phyloP scores from a whole-genome alignment of 2,329 filamentous ascomycete species.

The Fusarium abutilonis region DNA sequence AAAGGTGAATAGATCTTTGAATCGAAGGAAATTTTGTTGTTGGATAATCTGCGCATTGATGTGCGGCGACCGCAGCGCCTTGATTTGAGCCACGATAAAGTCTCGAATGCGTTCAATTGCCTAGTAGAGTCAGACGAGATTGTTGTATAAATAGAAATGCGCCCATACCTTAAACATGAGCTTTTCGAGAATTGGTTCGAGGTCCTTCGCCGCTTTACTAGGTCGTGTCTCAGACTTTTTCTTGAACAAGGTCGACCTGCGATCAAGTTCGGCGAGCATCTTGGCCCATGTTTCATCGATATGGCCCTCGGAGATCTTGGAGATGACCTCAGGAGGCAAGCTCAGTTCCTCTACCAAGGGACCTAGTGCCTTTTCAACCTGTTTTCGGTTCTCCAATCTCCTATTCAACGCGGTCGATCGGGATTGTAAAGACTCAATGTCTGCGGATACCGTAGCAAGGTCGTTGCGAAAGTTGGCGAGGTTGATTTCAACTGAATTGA shows the following conservation, averaged over 20 bases:
- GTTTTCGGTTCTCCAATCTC: slow-evolving; percentile 86
- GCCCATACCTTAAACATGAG: slow-evolving; percentile 77
- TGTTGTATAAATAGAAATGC: background rate
- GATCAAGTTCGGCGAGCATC: slow-evolving; percentile 84
- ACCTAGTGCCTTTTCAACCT: slow-evolving; percentile 86
- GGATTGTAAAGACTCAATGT: slow-evolving; percentile 92
- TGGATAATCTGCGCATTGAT: slow-evolving; percentile 98
- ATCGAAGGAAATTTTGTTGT: slow-evolving; percentile 87
- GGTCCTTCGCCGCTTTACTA: slow-evolving; percentile 82
- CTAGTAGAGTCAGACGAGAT: slow-evolving; percentile 50
- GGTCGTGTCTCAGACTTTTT: slow-evolving; percentile 69
- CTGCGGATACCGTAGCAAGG: slow-evolving; percentile 88
- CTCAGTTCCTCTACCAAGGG: slow-evolving; percentile 93
- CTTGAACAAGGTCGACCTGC: slow-evolving; percentile 76
- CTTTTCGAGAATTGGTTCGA: slow-evolving; percentile 85
- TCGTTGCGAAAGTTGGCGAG: slow-evolving; percentile 93
- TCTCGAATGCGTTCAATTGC: slow-evolving; percentile 95
- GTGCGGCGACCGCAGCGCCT: slow-evolving; percentile 89
- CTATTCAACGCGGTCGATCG: slow-evolving; percentile 85
- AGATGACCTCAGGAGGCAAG: slow-evolving; percentile 83
- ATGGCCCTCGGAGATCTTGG: slow-evolving; percentile 84
- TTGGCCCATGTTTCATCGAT: slow-evolving; percentile 92
- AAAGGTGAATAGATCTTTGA: slow-evolving; percentile 89
- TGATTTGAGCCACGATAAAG: slow-evolving; percentile 93
- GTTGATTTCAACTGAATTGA: slow-evolving; percentile 92